These are phyloP conservation scores for Platanus orientalis DNA, from an alignment of 164 flowering plant genomes.

Conservation along the genomic window DNA sequence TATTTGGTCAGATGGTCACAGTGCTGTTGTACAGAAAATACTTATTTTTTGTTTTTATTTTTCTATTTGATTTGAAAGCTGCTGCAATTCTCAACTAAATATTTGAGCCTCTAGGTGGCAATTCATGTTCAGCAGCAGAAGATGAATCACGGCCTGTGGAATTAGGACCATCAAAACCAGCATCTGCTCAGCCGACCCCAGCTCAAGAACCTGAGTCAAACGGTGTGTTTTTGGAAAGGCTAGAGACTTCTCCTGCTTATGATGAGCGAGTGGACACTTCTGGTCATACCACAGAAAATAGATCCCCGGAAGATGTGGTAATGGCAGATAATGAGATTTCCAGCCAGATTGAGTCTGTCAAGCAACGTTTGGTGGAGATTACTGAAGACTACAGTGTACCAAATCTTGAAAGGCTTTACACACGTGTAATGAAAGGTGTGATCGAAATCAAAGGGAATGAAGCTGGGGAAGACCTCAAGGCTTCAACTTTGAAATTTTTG, in stretches of 20 bases:
- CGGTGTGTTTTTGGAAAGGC: slow-evolving; percentile 22
- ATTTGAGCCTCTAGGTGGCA: no score
- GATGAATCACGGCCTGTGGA: slow-evolving; percentile 34
- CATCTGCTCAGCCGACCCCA: slow-evolving; percentile 17
- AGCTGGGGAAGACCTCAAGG: slow-evolving; percentile 30
- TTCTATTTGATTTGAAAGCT: background rate
- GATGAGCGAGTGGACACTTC: slow-evolving; percentile 19
- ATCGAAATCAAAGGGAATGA: slow-evolving; percentile 41
- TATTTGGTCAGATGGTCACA: no score
- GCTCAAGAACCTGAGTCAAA: slow-evolving; percentile 37
- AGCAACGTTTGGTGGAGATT: slow-evolving; percentile 48
- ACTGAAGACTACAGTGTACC: slow-evolving; percentile 67
- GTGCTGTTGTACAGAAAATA: no score
- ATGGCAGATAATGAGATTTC: slow-evolving; percentile 48
- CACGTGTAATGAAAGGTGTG: slow-evolving; percentile 63
- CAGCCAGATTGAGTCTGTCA: slow-evolving; percentile 48
- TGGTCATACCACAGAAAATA: slow-evolving; percentile 11
- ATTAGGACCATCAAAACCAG: slow-evolving; percentile 26
- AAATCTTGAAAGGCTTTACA: slow-evolving; percentile 86
- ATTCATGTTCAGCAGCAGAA: slow-evolving; percentile 23
- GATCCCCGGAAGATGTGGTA: slow-evolving; percentile 25
- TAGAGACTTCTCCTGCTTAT: slow-evolving; percentile 24
- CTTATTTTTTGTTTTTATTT: background rate
- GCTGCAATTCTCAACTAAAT: no score
- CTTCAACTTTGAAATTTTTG: slow-evolving; percentile 52